A percentile compares a stretch with the other conserved stretches of the same genome.
These are phyloP conservation scores for Clitocybe nebularis DNA, from an alignment of 1,284 basidiomycete species.

Conservation along the genomic window DNA sequence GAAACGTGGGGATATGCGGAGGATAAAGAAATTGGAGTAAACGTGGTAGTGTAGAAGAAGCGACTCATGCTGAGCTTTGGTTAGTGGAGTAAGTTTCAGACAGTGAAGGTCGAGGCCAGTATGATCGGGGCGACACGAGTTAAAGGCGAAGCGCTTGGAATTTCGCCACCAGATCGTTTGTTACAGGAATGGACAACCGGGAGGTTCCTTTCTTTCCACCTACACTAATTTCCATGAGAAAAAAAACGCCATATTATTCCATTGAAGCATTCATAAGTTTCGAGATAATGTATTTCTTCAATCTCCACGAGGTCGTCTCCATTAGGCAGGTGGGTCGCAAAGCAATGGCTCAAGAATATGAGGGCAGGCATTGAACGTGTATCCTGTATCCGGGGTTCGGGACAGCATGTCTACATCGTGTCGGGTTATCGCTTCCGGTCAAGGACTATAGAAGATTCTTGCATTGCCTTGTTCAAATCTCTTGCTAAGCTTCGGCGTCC, in stretches of 20 bases:
- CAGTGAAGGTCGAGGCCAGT: constrained; percentile 46
- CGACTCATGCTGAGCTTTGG: constrained; percentile 53
- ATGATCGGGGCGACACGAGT: constrained; percentile 69
- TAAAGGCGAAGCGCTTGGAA: constrained; percentile 41
- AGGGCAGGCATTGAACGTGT: constrained; percentile 45
- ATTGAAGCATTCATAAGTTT: constrained; percentile 18
- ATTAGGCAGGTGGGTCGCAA: constrained; percentile 56
- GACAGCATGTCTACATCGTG: constrained; percentile 64
- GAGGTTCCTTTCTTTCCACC: constrained; percentile 21
- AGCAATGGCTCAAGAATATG: constrained; percentile 41
- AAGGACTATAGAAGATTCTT: constrained; percentile 20
- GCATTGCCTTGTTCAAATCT: neutral
- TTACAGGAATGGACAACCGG: constrained; percentile 25
- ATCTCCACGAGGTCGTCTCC: constrained; percentile 32
- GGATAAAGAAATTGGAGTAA: constrained; percentile 64
- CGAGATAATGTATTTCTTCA: constrained; percentile 23
- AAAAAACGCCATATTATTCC: constrained; percentile 29
- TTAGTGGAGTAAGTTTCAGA: constrained; percentile 68
- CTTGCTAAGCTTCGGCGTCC: neutral
- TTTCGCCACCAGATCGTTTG: constrained; percentile 26
- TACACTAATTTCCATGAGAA: constrained; percentile 22
- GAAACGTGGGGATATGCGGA: constrained; percentile 67
- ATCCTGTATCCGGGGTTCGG: constrained; percentile 58
- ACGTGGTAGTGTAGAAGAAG: constrained; percentile 68
- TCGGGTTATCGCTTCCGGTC: constrained; percentile 52